Conservation (phyloP, 2,329 filamentous ascomycete species). For the Curvularia lunata region DNA sequence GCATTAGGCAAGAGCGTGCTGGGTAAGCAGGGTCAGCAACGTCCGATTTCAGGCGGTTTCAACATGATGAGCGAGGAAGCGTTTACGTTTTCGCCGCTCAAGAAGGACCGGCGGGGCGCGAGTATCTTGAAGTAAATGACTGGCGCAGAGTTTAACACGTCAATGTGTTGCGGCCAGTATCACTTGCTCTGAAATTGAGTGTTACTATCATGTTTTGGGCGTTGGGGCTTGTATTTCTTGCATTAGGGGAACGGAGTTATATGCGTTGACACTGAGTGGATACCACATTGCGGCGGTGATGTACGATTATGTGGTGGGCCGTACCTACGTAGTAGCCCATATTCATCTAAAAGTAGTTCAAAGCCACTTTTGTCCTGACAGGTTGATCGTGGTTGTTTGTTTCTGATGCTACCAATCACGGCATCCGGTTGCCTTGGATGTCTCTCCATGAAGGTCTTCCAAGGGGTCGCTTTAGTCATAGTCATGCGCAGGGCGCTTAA, state of each 20-base stretch:
- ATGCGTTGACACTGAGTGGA: not conserved
- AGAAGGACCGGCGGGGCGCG: slow-evolving; percentile 47
- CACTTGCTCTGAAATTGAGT: not conserved
- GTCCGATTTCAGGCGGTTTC: slow-evolving; percentile 44
- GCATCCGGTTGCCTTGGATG: not conserved
- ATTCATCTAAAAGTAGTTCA: not conserved
- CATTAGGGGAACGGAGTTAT: not conserved
- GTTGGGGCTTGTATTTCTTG: slow-evolving; percentile 1
- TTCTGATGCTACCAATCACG: not conserved
- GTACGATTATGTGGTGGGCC: not conserved
- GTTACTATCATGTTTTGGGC: not conserved
- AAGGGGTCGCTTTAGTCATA: not conserved
- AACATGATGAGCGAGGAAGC: slow-evolving; percentile 48
- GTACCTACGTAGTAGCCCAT: not conserved
- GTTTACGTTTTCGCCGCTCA: slow-evolving; percentile 50
- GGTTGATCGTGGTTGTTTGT: not conserved
- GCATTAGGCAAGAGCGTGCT: slow-evolving; percentile 46
- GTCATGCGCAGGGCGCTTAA: slow-evolving; percentile 7
- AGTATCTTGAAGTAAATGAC: slow-evolving; percentile 37
- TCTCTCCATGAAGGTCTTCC: not conserved
- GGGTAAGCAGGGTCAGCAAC: slow-evolving; percentile 32
- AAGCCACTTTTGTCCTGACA: not conserved
- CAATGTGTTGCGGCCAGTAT: not conserved
- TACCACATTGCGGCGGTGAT: not conserved
- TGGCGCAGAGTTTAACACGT: not conserved